Conservation (phyloP, 345 rosid species). For the Salix exigua region DNA sequence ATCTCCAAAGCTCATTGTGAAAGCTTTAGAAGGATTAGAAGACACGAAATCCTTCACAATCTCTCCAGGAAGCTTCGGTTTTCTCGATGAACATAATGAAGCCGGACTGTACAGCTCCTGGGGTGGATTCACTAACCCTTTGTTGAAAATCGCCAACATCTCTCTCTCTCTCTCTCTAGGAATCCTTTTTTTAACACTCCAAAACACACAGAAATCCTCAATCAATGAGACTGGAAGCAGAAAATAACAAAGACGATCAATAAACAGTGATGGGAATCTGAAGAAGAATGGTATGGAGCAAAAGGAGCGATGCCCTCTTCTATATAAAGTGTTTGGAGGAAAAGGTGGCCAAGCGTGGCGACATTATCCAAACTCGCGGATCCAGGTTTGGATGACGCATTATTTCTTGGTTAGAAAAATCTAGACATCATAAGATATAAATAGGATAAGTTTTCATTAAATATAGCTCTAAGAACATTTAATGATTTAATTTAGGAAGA, state of each 20-base stretch:
- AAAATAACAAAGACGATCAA: not conserved
- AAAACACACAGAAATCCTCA: not conserved
- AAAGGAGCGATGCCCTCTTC: not conserved
- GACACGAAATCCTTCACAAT: slow-evolving; percentile 62
- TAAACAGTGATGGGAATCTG: not conserved
- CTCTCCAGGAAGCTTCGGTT: slow-evolving; percentile 62
- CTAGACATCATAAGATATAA: not conserved
- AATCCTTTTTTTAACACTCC: not conserved
- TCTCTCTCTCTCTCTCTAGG: slow-evolving; percentile 1
- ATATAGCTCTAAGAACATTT: not conserved
- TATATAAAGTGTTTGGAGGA: slow-evolving; percentile 7
- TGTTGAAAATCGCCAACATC: slow-evolving; percentile 92
- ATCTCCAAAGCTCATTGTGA: slow-evolving; percentile 64
- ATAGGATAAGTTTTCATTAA: not conserved
- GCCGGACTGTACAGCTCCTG: slow-evolving; percentile 91
- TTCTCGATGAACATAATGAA: slow-evolving; percentile 36
- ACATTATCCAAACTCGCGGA: slow-evolving; percentile 31
- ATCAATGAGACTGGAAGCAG: not conserved
- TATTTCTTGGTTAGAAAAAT: not conserved
- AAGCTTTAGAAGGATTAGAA: slow-evolving; percentile 44
- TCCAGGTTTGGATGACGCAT: slow-evolving; percentile 7
- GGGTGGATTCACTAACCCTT: slow-evolving; percentile 74
- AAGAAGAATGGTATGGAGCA: not conserved
- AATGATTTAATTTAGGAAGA: not conserved
- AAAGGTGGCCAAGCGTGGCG: slow-evolving; percentile 22